Evolutionary conservation across 352 stramenopile species (phyloP), one percentile per base, ranked within the genome.

Genomic region (Globisporangium emineosum): DNA sequence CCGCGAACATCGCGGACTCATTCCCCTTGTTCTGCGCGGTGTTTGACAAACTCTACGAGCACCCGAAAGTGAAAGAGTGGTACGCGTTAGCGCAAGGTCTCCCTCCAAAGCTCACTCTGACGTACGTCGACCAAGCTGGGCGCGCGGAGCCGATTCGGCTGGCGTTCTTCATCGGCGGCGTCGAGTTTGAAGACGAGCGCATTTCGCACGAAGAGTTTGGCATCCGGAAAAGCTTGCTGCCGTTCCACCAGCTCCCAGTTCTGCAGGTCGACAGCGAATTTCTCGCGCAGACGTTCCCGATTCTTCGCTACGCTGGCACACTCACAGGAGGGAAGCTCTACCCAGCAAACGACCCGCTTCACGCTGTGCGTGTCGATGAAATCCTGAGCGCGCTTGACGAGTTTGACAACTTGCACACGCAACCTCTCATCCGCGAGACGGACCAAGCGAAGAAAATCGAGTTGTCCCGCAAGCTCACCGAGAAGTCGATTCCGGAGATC

Each of bases 221-320:
- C 17, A 40, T 53, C 9, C 55, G 69, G 54, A 80, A 82, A 37
- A 57, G 64, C 19, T 58, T 55, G 47, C 53, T 83, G 23, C 77
- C 77, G 19, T 86, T 80, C 51, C 60, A 76, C 50, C 69, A 83
- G 55, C 47, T 87, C 2, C 72, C 81, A 8, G 71, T 82, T 37
- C 55, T 81, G 23, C 66, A 78, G 21, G 62, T 90, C 51, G 63
- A 87, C 58, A 71, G 71, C 2, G 57, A 74, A 4, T 54, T 70
- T 17, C 64, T 89, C 50, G 73, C 71, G 3, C 81, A 94, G 64
- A 74, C 73, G 2, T 54, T 73, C 23, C 73, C 77, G 17, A 83
- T 92, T 49, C 57, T 91, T 8, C 76, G 81, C 2, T 92, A 89
- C 51, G 80, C 69, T 40, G 86, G 86, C 5, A 86, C 72, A 5